Percentiles rank a stretch among this genome's conserved stretches.
phyloP scores from a whole-genome alignment of 805 yeast species.

The Ascoidea asiatica region DNA sequence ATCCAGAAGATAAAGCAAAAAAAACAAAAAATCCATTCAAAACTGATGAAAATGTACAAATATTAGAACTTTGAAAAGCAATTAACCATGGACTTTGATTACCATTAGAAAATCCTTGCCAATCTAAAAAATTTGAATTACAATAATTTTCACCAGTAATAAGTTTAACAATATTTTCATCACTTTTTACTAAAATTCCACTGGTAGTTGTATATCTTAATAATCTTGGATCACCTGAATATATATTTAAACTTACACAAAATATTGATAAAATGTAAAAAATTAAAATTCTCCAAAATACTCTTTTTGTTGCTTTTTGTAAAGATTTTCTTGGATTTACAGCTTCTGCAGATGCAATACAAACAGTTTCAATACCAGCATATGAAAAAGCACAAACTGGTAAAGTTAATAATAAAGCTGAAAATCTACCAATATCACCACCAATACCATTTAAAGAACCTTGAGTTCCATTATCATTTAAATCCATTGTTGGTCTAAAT shows the following conservation, averaged over 20 bases:
- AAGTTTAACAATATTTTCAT: slow-evolving; percentile 2
- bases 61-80: slow-evolving; percentile 39
- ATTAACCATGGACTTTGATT: slow-evolving; percentile 50
- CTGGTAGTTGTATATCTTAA: slow-evolving; percentile 37
- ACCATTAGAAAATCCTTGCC: slow-evolving; percentile 22
- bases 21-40: slow-evolving; percentile 38
- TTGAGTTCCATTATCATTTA: slow-evolving; percentile 39
- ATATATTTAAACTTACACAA: slow-evolving; percentile 58
- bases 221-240: slow-evolving; percentile 67
- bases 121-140: slow-evolving; percentile 1
- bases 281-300: slow-evolving; percentile 55
- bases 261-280: slow-evolving; percentile 58
- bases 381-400: slow-evolving; percentile 61
- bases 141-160: slow-evolving; percentile 6
- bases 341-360: slow-evolving; percentile 78
- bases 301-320: slow-evolving; percentile 69
- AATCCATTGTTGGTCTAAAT: slow-evolving; percentile 60
- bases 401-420: slow-evolving; percentile 47
- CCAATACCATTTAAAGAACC: slow-evolving; percentile 42
- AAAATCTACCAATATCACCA: slow-evolving; percentile 45
- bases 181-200: too few species aligned
- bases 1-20: slow-evolving; percentile 44
- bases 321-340: slow-evolving; percentile 64
- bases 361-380: slow-evolving; percentile 73
- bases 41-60: slow-evolving; percentile 33